Evolutionary conservation across 176 grass and related monocot genomes (phyloP).

Genomic region (Oryza rufipogon): DNA sequence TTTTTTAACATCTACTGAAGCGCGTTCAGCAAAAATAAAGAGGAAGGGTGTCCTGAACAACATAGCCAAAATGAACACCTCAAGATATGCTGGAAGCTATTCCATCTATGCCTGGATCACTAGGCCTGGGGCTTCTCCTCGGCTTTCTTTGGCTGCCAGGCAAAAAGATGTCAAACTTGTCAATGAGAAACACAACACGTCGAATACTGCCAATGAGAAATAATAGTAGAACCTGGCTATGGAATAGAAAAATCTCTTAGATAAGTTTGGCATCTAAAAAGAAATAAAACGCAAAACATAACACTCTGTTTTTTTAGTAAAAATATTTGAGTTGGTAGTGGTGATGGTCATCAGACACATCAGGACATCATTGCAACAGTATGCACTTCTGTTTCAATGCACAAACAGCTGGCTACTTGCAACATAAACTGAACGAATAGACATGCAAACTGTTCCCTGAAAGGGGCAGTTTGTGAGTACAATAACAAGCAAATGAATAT

Average conservation of each 20-base stretch:
- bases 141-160: slow-evolving; percentile 78
- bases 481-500: no score
- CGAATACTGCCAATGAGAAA: neutral
- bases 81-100: neutral
- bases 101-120: slow-evolving; percentile 8
- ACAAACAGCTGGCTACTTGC: no score
- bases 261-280: neutral
- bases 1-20: neutral
- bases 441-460: no score
- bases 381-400: no score
- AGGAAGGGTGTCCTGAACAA: neutral
- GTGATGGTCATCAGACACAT: no score
- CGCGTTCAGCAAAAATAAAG: neutral
- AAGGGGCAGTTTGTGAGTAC: no score
- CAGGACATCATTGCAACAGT: no score
- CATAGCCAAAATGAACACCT: neutral
- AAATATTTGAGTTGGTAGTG: no score
- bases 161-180: neutral
- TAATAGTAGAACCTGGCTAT: neutral
- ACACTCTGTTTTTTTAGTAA: no score
- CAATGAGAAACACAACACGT: neutral
- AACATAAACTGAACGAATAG: no score
- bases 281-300: no score
- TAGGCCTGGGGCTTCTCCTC: slow-evolving; percentile 76
- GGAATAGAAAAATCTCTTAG: neutral